phyloP scores from a whole-genome alignment of 163 green algal species.

The Chlorella variabilis region DNA sequence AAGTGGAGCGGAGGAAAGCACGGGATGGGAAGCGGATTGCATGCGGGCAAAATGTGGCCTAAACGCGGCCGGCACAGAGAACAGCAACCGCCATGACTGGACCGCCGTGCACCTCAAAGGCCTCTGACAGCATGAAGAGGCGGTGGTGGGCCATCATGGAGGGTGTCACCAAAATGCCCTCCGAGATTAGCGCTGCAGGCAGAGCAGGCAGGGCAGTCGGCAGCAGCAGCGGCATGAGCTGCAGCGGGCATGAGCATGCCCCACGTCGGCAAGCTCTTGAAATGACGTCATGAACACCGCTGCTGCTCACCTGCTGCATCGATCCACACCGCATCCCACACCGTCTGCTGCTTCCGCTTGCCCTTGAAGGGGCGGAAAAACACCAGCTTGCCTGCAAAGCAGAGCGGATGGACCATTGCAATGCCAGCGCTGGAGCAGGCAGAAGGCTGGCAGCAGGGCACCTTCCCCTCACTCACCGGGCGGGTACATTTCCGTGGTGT shows the following conservation, averaged over 20 bases:
- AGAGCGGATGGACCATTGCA: no score
- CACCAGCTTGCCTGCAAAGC: constrained; percentile 47
- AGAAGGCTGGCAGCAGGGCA: not conserved
- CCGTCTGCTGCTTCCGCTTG: not conserved
- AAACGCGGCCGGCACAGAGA: not conserved
- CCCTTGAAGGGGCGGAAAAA: constrained; percentile 61
- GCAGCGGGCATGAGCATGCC: no score
- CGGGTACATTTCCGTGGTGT: constrained; percentile 51
- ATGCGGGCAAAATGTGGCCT: not conserved
- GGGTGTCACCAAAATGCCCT: constrained; percentile 44
- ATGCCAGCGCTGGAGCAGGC: not conserved
- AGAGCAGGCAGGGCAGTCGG: not conserved
- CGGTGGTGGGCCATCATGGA: constrained; percentile 51
- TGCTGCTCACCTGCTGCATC: constrained; percentile 7
- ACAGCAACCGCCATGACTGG: not conserved
- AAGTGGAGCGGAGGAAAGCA: not conserved
- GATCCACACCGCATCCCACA: constrained; percentile 54
- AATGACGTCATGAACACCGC: no score
- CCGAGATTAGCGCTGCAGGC: constrained; percentile 33
- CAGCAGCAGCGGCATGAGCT: no score
- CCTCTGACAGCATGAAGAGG: constrained; percentile 36
- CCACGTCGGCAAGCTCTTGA: no score
- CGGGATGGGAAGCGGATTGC: no score
- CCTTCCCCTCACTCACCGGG: constrained; percentile 19
- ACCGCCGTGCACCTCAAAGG: constrained; percentile 15